Percentiles rank a stretch among this genome's conserved stretches.
phyloP scores from a whole-genome alignment of 1,139 yeast genomes.

The Scheffersomyces titani region DNA sequence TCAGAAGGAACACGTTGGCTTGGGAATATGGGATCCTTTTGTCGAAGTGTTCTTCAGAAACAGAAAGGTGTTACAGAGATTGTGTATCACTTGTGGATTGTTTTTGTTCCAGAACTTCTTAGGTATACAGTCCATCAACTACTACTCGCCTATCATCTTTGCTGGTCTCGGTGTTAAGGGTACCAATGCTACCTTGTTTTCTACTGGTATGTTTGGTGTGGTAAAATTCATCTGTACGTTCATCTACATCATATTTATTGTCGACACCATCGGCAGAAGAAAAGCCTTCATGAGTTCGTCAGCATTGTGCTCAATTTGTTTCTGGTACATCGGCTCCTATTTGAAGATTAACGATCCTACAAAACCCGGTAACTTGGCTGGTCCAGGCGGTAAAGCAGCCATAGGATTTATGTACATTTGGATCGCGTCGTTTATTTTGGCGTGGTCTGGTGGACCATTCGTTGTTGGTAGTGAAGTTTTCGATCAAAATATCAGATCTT shows the following conservation, averaged over 20 bases:
- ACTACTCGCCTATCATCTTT: constrained; percentile 46
- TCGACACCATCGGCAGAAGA: constrained; percentile 41
- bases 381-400: constrained; percentile 47
- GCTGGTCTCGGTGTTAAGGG: constrained; percentile 41
- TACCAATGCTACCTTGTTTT: constrained; percentile 38
- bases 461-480: constrained; percentile 46
- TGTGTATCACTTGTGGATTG: constrained; percentile 33
- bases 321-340: constrained; percentile 48
- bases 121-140: constrained; percentile 49
- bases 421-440: constrained; percentile 44
- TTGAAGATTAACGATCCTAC: constrained; percentile 41
- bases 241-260: constrained; percentile 37
- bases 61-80: constrained; percentile 29
- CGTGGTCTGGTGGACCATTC: constrained; percentile 50
- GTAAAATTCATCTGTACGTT: constrained; percentile 41
- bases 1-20: constrained; percentile 34
- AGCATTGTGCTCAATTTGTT: constrained; percentile 37
- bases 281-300: constrained; percentile 42
- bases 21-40: constrained; percentile 41
- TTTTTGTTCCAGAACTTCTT: constrained; percentile 46
- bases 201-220: constrained; percentile 47
- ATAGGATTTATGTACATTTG: constrained; percentile 46
- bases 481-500: constrained; percentile 44
- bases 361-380: constrained; percentile 34
- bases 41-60: constrained; percentile 34